Base-by-base conservation (phyloP, 768 basidiomycete species). In the Podaxis sp. region DNA sequence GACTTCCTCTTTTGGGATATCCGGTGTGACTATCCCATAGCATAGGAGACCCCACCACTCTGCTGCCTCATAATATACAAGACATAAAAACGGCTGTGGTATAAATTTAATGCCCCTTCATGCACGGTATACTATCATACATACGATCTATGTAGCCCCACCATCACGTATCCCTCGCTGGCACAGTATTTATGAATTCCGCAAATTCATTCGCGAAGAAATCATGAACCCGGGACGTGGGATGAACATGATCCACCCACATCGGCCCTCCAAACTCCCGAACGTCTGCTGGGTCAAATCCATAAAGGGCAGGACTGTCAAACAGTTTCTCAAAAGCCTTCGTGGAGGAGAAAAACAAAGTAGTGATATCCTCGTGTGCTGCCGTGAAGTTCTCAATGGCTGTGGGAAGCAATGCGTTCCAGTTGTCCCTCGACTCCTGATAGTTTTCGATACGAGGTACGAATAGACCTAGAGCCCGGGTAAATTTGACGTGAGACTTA, bases 201-300 rank as follows among this genome's bases (percentile, higher is more conserved):
- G 42, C 42, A 44, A 44, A 15, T 44, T 52, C 22, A 52, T 12
- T 52, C 51, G 3, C 22, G 13, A 22, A 52, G 24, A 52, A 52
- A 52, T 70, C 75, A 65, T 86, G 84, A 46, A 86, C 77, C 62
- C 69, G 73, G 61, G 79, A 81, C 0, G 84, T 82, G 0, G 84
- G 84, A 68, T 87, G 86, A 46, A 87, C 64, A 19, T 75, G 70
- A 67, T 87, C 86, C 17, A 75, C 68, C 85, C 84, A 87, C 9
- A 86, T 75, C 2, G 65, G 67, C 7, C 84, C 82, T 2, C 72
- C 75, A 62, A 30, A 30, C 30, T 30, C 30, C 30, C 33, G 7
- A 33, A 33, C 8, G 8, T 84, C 78, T 19, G 66, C 66, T 4
- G 57, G 57, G 0, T 62, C 15, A 60, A 86, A 82, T 0, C 81